Evolutionary conservation across 2,329 filamentous ascomycete species (phyloP), one percentile per base, ranked within the genome.

Genomic region (Thelonectria discophora): DNA sequence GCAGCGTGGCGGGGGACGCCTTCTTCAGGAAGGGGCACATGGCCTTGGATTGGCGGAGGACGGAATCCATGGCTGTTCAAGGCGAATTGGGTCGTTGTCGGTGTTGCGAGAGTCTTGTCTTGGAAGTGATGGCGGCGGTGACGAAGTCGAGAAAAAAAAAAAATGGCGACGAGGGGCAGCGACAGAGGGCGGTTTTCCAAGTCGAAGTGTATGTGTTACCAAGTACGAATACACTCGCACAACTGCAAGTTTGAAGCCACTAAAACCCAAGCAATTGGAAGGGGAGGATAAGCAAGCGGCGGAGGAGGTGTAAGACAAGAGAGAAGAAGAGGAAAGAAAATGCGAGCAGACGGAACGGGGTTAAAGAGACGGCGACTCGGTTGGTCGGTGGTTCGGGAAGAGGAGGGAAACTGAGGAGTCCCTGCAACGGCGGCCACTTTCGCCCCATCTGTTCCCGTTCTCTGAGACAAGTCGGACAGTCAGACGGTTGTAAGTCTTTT

Each of bases 1-100:
- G 94, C 66, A 99, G 88, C 58, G 93, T 94, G 71, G 93, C 90
- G 70, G 94, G 93, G 39, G 94, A 94, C 37, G 95, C 94, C 81
- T 94, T 92, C 84, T 94, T 94, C 79, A 99, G 84, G 82, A 99
- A 99, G 58, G 95, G 95, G 82, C 95, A 99, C 89, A 99, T 91
- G 76, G 91, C 88, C 85, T 94, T 93, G 77, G 94, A 97, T 81
- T 98, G 94, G 79, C 93, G 93, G 74, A 98, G 88, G 72, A 97
- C 89, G 73, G 92, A 87, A 85, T 99, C 95, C 95, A 99, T 99
- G 32, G 50, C 34, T 42, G 24, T 24, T 4, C n/a, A 55, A 60
- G 50, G 54, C 32, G 61, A 20, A 30, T 58, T 37, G 55, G 54
- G 45, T 43, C 15, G 24, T 9, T 49, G 27, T 7, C 21, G 39